A percentile compares a stretch with the other conserved stretches of the same genome.
phyloP scores from a whole-genome alignment of 2,329 filamentous ascomycete genomes.

The Erysiphe pulchra region DNA sequence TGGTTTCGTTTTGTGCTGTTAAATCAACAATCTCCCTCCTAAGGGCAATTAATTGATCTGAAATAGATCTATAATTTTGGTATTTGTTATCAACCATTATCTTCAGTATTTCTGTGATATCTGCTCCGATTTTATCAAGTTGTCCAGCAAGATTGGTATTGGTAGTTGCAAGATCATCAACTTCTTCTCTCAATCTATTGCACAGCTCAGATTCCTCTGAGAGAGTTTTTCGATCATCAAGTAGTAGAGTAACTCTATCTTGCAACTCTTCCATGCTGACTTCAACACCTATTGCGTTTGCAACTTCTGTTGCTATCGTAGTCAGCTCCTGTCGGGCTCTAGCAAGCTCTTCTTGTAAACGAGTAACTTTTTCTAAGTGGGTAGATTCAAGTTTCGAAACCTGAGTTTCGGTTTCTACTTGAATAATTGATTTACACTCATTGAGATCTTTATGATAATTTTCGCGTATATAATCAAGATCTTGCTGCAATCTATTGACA shows the following conservation, averaged over 20 bases:
- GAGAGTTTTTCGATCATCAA: conserved; percentile 33
- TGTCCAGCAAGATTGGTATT: conserved; percentile 34
- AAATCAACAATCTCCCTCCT: conserved; percentile 39
- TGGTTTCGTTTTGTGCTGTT: conserved; percentile 58
- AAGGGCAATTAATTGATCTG: conserved; percentile 32
- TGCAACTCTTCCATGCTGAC: conserved; percentile 42
- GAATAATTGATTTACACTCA: conserved; percentile 21
- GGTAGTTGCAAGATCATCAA: conserved; percentile 28
- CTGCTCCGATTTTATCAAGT: conserved; percentile 31
- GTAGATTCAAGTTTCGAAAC: conserved; percentile 31
- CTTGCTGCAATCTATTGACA: conserved; percentile 27
- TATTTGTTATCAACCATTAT: conserved; percentile 19
- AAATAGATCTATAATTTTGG: conserved; percentile 20
- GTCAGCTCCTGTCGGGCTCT: conserved; percentile 40
- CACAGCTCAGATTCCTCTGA: conserved; percentile 30
- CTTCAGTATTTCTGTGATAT: conserved; percentile 26
- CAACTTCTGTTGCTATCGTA: conserved; percentile 36
- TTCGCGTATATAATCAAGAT: conserved; percentile 22
- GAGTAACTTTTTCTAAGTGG: conserved; percentile 28
- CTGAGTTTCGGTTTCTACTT: conserved; percentile 30
- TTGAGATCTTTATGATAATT: conserved; percentile 25
- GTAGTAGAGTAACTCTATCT: conserved; percentile 30
- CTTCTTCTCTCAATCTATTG: conserved; percentile 27
- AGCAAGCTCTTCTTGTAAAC: conserved; percentile 34
- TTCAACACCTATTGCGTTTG: conserved; percentile 31